phyloP scores from a whole-genome alignment of 129 eudicot species.

The Flaveria sonorensis region DNA sequence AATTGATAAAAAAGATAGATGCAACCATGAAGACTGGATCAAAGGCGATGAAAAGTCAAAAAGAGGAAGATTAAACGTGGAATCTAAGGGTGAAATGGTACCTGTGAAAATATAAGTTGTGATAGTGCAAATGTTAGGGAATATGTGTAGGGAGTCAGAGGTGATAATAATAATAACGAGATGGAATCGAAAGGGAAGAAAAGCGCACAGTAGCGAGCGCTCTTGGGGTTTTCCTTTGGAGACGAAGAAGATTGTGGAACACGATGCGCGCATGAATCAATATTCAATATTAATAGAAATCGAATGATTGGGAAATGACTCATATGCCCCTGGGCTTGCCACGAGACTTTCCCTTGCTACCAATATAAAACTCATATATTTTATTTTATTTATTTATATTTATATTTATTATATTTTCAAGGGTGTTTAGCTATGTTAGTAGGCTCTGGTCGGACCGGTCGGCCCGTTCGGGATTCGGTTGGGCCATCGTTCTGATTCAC shows the following conservation, averaged over 20 bases:
- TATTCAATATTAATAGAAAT: not conserved
- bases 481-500: too few species aligned
- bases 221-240: conserved; percentile 22
- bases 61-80: not conserved
- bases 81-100: conserved; percentile 13
- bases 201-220: conserved; percentile 18
- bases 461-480: too few species aligned
- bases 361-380: not conserved
- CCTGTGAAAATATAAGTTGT: conserved; percentile 33
- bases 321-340: not conserved
- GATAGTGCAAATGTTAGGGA: not conserved
- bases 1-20: not conserved
- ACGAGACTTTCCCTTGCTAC: not conserved
- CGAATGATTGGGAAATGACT: conserved; percentile 4
- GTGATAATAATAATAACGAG: too few species aligned
- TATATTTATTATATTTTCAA: not conserved
- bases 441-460: too few species aligned
- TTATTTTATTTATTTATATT: not conserved
- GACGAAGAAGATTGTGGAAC: conserved; percentile 30
- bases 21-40: conserved; percentile 19
- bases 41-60: not conserved
- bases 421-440: too few species aligned
- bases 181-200: not conserved
- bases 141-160: too few species aligned
- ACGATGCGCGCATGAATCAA: not conserved